Evolutionary conservation across 2,329 filamentous ascomycete genomes (phyloP).

Genomic region (Fusarium pseudoanthophilum): DNA sequence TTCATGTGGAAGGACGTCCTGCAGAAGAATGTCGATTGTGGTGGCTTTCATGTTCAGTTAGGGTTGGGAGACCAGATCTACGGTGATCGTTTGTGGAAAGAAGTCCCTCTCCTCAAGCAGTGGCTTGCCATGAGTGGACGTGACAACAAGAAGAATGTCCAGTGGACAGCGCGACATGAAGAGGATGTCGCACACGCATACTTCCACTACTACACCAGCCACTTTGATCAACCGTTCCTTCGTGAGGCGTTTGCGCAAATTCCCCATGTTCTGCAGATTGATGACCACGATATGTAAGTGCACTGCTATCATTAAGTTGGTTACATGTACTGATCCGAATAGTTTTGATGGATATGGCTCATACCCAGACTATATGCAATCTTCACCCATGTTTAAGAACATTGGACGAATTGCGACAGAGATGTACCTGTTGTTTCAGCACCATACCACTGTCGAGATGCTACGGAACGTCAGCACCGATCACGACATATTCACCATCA

Average conservation of each 20-base stretch:
- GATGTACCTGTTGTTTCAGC: slow-evolving; percentile 98
- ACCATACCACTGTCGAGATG: slow-evolving; percentile 95
- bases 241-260: slow-evolving; percentile 98
- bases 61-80: slow-evolving; percentile 96
- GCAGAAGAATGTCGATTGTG: slow-evolving; percentile 96
- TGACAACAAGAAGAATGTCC: slow-evolving; percentile 87
- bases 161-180: slow-evolving; percentile 94
- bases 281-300: slow-evolving; percentile 97
- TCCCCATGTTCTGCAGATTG: slow-evolving; percentile 89
- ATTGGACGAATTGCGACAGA: slow-evolving; percentile 95
- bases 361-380: slow-evolving; percentile 98
- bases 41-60: slow-evolving; percentile 93
- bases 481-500: slow-evolving; percentile 93
- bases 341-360: slow-evolving; percentile 98
- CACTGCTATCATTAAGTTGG: not conserved
- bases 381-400: slow-evolving; percentile 97
- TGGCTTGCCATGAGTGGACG: slow-evolving; percentile 95
- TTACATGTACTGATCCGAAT: slow-evolving; percentile 21
- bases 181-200: slow-evolving; percentile 96
- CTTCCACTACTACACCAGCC: slow-evolving; percentile 98
- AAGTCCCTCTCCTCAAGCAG: slow-evolving; percentile 91
- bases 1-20: slow-evolving; percentile 99
- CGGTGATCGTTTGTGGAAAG: slow-evolving; percentile 94
- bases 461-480: slow-evolving; percentile 90
- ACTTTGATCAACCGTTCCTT: slow-evolving; percentile 96